These are phyloP conservation scores for Talaromyces nanjingensis DNA, from an alignment of 495 filamentous ascomycete species.

Conservation along the genomic window DNA sequence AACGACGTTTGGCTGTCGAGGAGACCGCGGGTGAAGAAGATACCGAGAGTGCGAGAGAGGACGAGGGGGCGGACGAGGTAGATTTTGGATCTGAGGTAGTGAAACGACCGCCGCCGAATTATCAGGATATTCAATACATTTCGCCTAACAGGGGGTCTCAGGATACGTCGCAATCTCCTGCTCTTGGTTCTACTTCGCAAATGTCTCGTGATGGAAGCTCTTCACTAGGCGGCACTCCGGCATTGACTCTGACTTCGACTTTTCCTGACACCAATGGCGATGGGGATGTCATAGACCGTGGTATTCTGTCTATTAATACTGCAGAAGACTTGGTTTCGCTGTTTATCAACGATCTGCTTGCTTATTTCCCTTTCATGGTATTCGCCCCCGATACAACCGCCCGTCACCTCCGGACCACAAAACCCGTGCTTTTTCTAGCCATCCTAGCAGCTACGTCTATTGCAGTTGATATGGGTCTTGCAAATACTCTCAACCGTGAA, in stretches of 20 bases:
- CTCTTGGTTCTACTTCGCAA: background rate
- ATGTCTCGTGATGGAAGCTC: conserved; percentile 4
- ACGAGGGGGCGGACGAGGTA: conserved; percentile 16
- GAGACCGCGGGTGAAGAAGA: conserved; percentile 20
- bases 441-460: conserved; percentile 41
- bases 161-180: conserved; percentile 2
- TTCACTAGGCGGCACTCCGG: background rate
- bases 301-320: conserved; percentile 36
- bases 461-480: conserved; percentile 32
- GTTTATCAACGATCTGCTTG: conserved; percentile 35
- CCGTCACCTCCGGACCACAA: conserved; percentile 32
- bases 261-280: conserved; percentile 12
- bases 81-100: conserved; percentile 14
- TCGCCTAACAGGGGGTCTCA: background rate
- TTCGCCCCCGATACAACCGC: conserved; percentile 31
- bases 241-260: conserved; percentile 25
- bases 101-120: conserved; percentile 3
- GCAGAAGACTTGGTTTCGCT: conserved; percentile 37
- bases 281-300: conserved; percentile 39
- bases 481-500: conserved; percentile 38
- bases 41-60: conserved; percentile 7
- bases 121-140: conserved; percentile 8
- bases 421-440: conserved; percentile 44
- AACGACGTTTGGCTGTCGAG: conserved; percentile 25
- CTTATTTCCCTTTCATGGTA: conserved; percentile 36